Percentiles rank a stretch among this genome's conserved stretches.
phyloP scores from a whole-genome alignment of 306 rosid genomes.

The Senna tora region DNA sequence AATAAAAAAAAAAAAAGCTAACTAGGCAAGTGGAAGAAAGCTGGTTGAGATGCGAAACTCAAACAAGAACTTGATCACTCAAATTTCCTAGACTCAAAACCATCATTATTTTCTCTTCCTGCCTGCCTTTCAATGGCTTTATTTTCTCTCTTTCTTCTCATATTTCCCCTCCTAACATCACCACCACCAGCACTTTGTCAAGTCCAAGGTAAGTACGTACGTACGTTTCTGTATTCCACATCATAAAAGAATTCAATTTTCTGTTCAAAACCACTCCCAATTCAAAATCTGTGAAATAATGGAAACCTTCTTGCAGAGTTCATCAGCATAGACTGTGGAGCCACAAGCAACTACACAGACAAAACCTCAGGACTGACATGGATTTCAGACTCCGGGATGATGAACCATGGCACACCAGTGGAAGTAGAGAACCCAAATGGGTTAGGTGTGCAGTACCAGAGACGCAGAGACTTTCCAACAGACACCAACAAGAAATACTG shows the following conservation, averaged over 20 bases:
- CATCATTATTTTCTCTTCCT: conserved; percentile 42
- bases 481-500: conserved; percentile 78
- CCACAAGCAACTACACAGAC: conserved; percentile 71
- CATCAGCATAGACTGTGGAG: conserved; percentile 87
- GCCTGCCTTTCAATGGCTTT: conserved; percentile 67
- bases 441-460: conserved; percentile 58
- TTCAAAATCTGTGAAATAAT: conserved; percentile 34
- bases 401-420: conserved; percentile 57
- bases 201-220: conserved; percentile 90
- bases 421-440: conserved; percentile 60
- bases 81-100: conserved; percentile 38
- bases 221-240: conserved; percentile 34
- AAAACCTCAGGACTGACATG: conserved; percentile 68
- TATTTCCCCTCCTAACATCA: conserved; percentile 45
- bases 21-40: conserved; percentile 43
- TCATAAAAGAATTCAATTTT: conserved; percentile 8
- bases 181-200: conserved; percentile 58
- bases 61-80: conserved; percentile 42
- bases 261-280: too few species aligned
- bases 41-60: conserved; percentile 46
- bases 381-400: conserved; percentile 68
- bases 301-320: conserved; percentile 61
- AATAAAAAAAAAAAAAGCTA: conserved; percentile 44
- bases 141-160: conserved; percentile 44
- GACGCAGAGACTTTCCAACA: conserved; percentile 76